phyloP scores from a whole-genome alignment of 805 yeast species.

The Saturnispora besseyi region DNA sequence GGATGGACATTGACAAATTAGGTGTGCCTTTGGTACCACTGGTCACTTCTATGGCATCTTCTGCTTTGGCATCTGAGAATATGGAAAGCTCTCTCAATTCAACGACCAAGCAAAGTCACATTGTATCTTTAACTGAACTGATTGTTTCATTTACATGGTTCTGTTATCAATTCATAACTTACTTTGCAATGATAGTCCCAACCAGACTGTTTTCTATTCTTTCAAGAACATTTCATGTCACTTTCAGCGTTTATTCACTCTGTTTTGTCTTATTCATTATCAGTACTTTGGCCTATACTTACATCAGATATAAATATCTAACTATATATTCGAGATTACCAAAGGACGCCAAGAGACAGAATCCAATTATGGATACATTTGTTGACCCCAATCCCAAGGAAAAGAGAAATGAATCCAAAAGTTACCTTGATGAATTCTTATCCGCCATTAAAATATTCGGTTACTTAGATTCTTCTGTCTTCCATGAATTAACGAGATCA shows the following conservation, averaged over 20 bases:
- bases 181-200: constrained; percentile 9
- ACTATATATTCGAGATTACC: constrained; percentile 54
- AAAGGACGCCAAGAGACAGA: constrained; percentile 34
- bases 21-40: background rate
- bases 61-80: background rate
- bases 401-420: constrained; percentile 37
- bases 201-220: constrained; percentile 23
- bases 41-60: background rate
- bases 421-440: constrained; percentile 80
- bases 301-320: constrained; percentile 54
- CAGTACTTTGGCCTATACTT: constrained; percentile 32
- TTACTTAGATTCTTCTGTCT: constrained; percentile 80
- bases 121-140: background rate
- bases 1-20: background rate
- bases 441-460: constrained; percentile 92
- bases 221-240: constrained; percentile 40
- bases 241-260: constrained; percentile 42
- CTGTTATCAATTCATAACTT: constrained; percentile 12
- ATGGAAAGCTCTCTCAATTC: background rate
- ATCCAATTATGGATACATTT: constrained; percentile 40
- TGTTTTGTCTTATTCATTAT: constrained; percentile 27
- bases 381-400: constrained; percentile 28
- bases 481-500: constrained; percentile 84
- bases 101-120: background rate
- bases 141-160: constrained; percentile 17